Base-by-base conservation (phyloP, 176 grass and related monocot species). In the Musa beccarii region DNA sequence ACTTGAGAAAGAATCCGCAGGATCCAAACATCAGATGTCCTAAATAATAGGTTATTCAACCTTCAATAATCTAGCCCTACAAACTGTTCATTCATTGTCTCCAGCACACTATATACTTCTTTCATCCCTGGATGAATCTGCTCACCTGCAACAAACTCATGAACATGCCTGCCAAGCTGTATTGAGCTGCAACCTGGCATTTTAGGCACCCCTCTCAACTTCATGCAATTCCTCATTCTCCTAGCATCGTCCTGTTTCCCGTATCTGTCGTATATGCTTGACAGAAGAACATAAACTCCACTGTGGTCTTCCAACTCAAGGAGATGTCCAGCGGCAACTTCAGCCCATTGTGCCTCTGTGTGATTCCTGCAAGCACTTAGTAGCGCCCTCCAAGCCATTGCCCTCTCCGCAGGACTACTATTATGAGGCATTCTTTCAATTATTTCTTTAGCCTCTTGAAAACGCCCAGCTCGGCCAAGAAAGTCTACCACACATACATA, bases 161-260 rank as follows among this genome's bases (percentile, higher is more conserved):
- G 69, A 65, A 80, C 54, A 63, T 20, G 51, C 56, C 69, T 57
- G 65, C 56, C 43, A 51, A 73, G 13, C 69, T 80, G 68, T 19
- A 80, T 62, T 13, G 69, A 80, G 69, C 79, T 80, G 79, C 79
- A 80, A 26, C 79, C 79, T 53, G 68, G 79, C 14, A 24, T 23
- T 73, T 80, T 65, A 43, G 43, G 55, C n/a, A 80, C 55, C 20
- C 79, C 79, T 73, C 55, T 64, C 2, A 73, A 56, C 54, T 53
- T 72, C 79, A 73, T 73, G 49, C n/a, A 29, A 15, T 29, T 73
- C 50, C 79, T 80, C 59, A 65, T n/a, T 11, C 54, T 80, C 56
- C 56, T 53, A 8, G 69, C 69, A 71, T 80, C 68, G 22, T 49
- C 8, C 10, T 72, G 55, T 20, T 72, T 80, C 16, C 78, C 67